A percentile compares a stretch with the other conserved stretches of the same genome.
Conservation (phyloP, 2,329 filamentous ascomycete genomes). For the Aspergillus persii region DNA sequence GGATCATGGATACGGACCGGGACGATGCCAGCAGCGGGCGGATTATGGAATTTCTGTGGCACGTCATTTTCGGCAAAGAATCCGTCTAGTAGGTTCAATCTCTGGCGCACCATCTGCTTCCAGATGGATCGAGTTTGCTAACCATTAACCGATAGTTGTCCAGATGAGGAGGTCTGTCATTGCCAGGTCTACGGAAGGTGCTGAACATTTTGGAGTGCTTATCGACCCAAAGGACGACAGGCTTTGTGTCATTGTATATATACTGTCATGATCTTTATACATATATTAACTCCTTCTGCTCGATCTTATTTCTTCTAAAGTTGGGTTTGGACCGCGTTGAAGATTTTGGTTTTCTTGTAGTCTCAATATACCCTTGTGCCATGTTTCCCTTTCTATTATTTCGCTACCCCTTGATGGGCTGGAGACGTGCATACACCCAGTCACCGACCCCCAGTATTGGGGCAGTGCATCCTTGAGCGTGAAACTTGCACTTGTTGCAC, state of each 20-base stretch:
- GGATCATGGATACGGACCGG: constrained; percentile 57
- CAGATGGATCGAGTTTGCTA: constrained; percentile 6
- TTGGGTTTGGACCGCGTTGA: neutral
- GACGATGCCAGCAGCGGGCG: constrained; percentile 57
- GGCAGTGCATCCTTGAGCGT: too few species aligned
- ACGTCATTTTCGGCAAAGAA: constrained; percentile 51
- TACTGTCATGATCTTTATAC: neutral
- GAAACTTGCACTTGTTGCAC: too few species aligned
- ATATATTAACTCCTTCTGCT: neutral
- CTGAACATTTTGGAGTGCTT: constrained; percentile 11
- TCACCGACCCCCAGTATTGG: too few species aligned
- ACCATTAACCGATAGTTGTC: constrained; percentile 25
- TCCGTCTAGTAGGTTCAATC: constrained; percentile 38
- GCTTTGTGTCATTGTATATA: neutral
- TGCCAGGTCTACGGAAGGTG: constrained; percentile 38
- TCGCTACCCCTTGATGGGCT: too few species aligned
- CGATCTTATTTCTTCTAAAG: too few species aligned
- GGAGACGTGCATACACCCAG: too few species aligned
- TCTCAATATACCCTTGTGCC: too few species aligned
- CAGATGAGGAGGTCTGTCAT: constrained; percentile 35
- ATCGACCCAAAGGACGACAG: neutral
- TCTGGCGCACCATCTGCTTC: neutral
- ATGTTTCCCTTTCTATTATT: too few species aligned
- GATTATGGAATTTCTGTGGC: constrained; percentile 66
- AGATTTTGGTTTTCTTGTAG: too few species aligned